Evolutionary conservation across 345 rosid genomes (phyloP).

Genomic region (Eucalyptus tenuipes): DNA sequence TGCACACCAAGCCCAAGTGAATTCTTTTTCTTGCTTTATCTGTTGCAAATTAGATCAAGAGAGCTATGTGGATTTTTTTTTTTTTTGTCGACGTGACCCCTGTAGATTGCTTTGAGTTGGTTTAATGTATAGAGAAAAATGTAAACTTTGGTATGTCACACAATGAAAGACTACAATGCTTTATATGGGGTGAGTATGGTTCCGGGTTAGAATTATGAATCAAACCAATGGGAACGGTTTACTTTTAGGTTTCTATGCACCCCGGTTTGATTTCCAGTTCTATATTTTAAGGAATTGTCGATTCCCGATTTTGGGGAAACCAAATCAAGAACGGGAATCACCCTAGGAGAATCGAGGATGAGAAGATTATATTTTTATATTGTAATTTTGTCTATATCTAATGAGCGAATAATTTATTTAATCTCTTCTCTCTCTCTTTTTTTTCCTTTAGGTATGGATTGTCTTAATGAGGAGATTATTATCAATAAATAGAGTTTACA

Average conservation of each 20-base stretch:
- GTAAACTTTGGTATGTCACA: neutral
- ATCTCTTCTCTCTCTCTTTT: neutral
- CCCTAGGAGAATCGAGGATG: neutral
- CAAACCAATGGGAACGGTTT: too few relatives aligned
- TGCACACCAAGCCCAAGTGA: neutral
- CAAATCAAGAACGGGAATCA: neutral
- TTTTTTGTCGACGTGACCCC: neutral
- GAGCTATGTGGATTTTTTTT: neutral
- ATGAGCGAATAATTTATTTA: neutral
- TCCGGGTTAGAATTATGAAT: too few relatives aligned
- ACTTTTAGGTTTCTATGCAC: neutral
- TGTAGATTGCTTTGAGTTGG: neutral
- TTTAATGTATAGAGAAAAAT: neutral
- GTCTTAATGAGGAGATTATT: neutral
- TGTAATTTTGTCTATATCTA: neutral
- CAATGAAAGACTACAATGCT: neutral
- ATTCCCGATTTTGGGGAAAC: neutral
- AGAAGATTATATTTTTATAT: neutral
- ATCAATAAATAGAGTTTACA: neutral
- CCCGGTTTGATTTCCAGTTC: neutral
- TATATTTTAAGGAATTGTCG: too few relatives aligned
- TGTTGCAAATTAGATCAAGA: neutral
- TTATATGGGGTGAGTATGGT: too few relatives aligned
- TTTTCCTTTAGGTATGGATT: neutral
- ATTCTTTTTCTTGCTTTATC: neutral